Evolutionary conservation across 176 grass and related monocot species (phyloP), one percentile per base, ranked within the genome.

Genomic region (Melocanna baccifera): DNA sequence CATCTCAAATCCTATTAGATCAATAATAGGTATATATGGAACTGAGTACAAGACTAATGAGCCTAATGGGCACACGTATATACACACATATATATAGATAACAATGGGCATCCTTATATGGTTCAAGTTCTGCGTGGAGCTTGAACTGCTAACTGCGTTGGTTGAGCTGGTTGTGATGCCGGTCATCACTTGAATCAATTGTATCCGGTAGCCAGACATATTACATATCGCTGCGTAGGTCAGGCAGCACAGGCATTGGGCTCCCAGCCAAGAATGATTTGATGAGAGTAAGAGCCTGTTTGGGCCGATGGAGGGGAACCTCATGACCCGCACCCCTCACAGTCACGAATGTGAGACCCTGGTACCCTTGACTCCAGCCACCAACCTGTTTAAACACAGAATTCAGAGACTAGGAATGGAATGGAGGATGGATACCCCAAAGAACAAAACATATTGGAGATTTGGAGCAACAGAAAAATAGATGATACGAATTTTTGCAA

Each of bases 261-360:
- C 83, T 92, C 57, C 96, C 96, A 50, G 89, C 76, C 73, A 96
- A 86, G 83, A 96, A 99, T 48, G 96, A 76, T 85, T 94, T 91
- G 66, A 99, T 70, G 65, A 99, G 89, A 73, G 88, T 87, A 14
- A 99, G 89, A 56, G 96, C 89, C 40, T 94, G 91, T 65, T 99
- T 99, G 28, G 93, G 93, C 36, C 84, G 87, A 90, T 96, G 93
- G 25, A 96, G 83, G 53, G 96, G 91, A 82, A 96, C 96, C 88
- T 99, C 96, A 73, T 99, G 96, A 67, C 93, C 93, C 1, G 96
- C 96, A 61, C 96, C 96, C 69, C 96, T 95, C 42, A 98, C 89
- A 0, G 91, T 89, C 74, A 99, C 91, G 77, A 96, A 96, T 19
- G 84, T 94, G 58, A 99, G 91, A 47, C 96, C 96, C 77, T 84